A percentile compares a stretch with the other conserved stretches of the same genome.
These are phyloP conservation scores for Hippophae gyantsensis DNA, from an alignment of 306 rosid genomes.

Conservation along the genomic window DNA sequence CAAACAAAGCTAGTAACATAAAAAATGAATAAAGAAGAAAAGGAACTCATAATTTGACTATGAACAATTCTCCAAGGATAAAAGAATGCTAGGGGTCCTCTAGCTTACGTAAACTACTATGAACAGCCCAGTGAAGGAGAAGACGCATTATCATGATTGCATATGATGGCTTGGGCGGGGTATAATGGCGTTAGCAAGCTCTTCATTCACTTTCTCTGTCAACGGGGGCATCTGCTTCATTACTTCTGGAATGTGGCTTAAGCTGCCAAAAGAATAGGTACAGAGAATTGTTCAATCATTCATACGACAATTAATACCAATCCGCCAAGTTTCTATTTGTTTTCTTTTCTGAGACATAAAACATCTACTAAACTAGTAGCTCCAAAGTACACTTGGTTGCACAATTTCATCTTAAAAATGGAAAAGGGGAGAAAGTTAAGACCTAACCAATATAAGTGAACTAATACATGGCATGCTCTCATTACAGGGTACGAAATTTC, in stretches of 20 bases:
- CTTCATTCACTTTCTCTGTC: conserved; percentile 84
- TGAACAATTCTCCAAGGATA: not conserved
- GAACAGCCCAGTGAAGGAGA: conserved; percentile 2
- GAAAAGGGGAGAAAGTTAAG: too few relatives aligned
- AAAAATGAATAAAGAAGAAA: conserved; percentile 9
- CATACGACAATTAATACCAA: not conserved
- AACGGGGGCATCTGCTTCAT: conserved; percentile 98
- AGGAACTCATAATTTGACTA: conserved; percentile 2
- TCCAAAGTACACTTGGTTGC: too few relatives aligned
- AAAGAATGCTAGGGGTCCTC: not conserved
- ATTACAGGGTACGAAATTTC: too few relatives aligned
- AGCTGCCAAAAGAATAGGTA: conserved; percentile 25
- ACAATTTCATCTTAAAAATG: too few relatives aligned
- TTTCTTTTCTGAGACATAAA: too few relatives aligned
- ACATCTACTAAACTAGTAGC: too few relatives aligned
- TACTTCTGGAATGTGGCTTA: conserved; percentile 65
- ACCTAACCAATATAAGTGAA: too few relatives aligned
- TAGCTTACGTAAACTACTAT: conserved; percentile 5
- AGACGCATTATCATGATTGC: conserved; percentile 41
- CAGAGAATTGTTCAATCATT: not conserved
- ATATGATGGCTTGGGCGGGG: conserved; percentile 44
- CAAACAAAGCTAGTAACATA: not conserved
- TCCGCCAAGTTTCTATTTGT: too few relatives aligned
- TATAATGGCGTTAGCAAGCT: conserved; percentile 67
- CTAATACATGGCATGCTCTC: too few relatives aligned